These are phyloP conservation scores for Cordyceps militaris DNA, from an alignment of 2,329 filamentous ascomycete species.

Conservation along the genomic window DNA sequence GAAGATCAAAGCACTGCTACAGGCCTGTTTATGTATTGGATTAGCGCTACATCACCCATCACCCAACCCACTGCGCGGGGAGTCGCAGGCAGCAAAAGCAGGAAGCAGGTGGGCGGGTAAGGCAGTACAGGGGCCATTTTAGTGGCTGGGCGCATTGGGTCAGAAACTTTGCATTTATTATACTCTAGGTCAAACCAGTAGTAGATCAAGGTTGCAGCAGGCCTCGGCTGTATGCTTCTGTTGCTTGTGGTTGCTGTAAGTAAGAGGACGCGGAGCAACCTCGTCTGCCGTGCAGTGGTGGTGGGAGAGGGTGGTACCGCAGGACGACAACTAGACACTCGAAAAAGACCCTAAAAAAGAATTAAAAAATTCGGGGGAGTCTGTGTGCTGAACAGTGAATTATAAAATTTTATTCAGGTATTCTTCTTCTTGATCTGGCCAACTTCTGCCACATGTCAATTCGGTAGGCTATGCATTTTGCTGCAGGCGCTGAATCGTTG, in stretches of 20 bases:
- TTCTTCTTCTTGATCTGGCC: neutral
- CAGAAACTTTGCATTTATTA: too few species aligned
- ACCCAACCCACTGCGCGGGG: neutral
- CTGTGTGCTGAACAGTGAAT: neutral
- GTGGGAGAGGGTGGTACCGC: neutral
- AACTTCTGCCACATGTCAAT: neutral
- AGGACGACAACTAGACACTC: neutral
- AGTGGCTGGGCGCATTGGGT: too few species aligned
- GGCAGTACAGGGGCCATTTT: too few species aligned
- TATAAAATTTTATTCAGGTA: neutral
- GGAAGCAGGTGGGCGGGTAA: too few species aligned
- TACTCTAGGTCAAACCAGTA: neutral
- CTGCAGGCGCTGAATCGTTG: too few species aligned
- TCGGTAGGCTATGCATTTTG: neutral
- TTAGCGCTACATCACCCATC: neutral
- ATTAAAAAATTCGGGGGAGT: neutral
- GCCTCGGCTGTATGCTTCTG: constrained; percentile 1
- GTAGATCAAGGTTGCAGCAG: neutral
- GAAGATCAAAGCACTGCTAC: neutral
- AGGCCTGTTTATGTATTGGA: neutral
- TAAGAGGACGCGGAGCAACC: neutral
- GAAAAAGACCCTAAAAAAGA: neutral
- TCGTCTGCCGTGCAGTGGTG: neutral
- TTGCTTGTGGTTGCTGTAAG: neutral
- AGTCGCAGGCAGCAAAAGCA: too few species aligned